These are phyloP conservation scores for Blastobotrys apis DNA, from an alignment of 1,139 yeast genomes.

Conservation along the genomic window DNA sequence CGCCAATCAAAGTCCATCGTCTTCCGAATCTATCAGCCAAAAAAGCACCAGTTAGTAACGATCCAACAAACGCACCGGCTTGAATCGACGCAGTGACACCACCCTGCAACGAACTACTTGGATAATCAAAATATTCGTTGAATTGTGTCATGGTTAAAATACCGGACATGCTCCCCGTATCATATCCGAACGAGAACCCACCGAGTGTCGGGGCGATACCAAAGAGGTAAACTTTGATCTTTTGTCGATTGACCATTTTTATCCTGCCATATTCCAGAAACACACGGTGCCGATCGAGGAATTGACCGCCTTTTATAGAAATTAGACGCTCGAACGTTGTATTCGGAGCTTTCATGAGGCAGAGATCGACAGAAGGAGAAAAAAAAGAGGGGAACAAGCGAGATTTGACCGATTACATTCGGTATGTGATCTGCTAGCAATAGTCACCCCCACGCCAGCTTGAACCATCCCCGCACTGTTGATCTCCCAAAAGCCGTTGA, in stretches of 20 bases:
- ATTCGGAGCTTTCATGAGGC: neutral
- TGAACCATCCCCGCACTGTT: no score
- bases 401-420: no score
- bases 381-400: no score
- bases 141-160: constrained; percentile 20
- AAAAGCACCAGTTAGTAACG: constrained; percentile 18
- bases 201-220: constrained; percentile 15
- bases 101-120: constrained; percentile 20
- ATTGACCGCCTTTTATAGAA: no score
- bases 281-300: no score
- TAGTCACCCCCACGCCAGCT: no score
- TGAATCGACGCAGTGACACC: constrained; percentile 22
- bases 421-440: no score
- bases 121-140: constrained; percentile 18
- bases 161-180: constrained; percentile 22
- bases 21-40: constrained; percentile 19
- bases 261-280: no score
- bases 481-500: no score
- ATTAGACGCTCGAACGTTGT: no score
- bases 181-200: constrained; percentile 19
- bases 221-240: constrained; percentile 9
- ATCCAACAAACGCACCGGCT: constrained; percentile 22
- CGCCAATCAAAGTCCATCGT: constrained; percentile 17
- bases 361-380: neutral
- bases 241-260: neutral